phyloP scores from a whole-genome alignment of 306 rosid genomes.

The Lablab purpureus region DNA sequence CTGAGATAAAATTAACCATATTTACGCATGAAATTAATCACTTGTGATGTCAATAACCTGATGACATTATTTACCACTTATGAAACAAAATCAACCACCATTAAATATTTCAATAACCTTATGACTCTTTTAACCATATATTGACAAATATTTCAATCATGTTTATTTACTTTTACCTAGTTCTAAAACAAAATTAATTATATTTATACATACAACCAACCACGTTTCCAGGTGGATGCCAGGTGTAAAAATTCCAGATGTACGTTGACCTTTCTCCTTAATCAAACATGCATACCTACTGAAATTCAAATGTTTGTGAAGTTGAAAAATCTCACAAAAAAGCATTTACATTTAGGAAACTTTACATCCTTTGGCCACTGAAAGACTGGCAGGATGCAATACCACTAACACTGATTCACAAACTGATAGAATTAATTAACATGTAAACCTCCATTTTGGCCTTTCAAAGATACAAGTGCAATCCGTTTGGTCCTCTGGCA shows the following conservation, averaged over 20 bases:
- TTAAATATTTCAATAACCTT: too few relatives aligned
- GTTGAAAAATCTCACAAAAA: background rate
- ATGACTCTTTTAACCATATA: background rate
- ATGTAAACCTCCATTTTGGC: background rate
- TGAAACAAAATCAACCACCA: too few relatives aligned
- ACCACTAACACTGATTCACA: background rate
- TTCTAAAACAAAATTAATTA: too few relatives aligned
- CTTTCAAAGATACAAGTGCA: background rate
- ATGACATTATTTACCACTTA: background rate
- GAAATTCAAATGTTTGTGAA: constrained; percentile 1
- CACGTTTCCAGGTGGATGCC: background rate
- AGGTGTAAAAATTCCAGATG: background rate
- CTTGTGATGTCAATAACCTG: background rate
- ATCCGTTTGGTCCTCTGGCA: background rate
- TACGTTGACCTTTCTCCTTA: background rate
- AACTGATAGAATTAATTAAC: constrained; percentile 18
- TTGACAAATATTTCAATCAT: background rate
- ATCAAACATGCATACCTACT: constrained; percentile 7
- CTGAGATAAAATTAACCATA: too few relatives aligned
- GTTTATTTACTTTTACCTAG: background rate
- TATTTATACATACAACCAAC: background rate
- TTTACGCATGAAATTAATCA: background rate
- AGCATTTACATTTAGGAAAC: background rate
- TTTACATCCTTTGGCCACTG: background rate
- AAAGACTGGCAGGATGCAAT: background rate